phyloP scores from a whole-genome alignment of 1,284 basidiomycete species.

The Butyriboletus appendiculatus region DNA sequence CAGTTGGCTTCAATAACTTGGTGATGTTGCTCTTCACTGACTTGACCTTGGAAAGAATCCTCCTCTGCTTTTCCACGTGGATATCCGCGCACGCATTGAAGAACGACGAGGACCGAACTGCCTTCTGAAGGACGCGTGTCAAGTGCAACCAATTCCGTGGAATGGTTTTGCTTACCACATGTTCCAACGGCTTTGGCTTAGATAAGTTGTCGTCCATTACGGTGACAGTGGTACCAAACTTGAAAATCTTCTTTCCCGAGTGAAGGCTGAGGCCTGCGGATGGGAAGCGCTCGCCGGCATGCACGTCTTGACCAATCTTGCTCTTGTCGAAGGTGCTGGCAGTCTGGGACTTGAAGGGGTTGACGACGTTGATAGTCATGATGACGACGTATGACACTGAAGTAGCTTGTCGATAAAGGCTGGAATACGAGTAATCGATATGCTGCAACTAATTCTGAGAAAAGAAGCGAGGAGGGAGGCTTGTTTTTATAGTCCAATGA shows the following conservation, averaged over 20 bases:
- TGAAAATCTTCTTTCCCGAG: slow-evolving; percentile 7
- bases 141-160: background rate
- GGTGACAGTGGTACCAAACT: slow-evolving; percentile 8
- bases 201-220: background rate
- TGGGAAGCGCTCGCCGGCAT: background rate
- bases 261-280: background rate
- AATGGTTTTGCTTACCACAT: slow-evolving; percentile 7
- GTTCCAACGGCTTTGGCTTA: background rate
- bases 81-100: background rate
- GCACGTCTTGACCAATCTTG: background rate
- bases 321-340: slow-evolving; percentile 4
- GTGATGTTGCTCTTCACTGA: slow-evolving; percentile 16
- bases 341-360: slow-evolving; percentile 17
- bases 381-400: slow-evolving; percentile 1
- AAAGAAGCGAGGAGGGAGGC: background rate
- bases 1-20: slow-evolving; percentile 19
- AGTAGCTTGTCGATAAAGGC: slow-evolving; percentile 2
- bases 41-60: slow-evolving; percentile 15
- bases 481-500: slow-evolving; percentile 10
- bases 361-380: slow-evolving; percentile 20
- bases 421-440: slow-evolving; percentile 1
- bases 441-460: background rate
- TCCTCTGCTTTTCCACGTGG: slow-evolving; percentile 6
- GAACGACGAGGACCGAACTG: background rate
- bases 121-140: background rate